Conservation (phyloP, 208 protist genomes). For the Leishmania turanica region DNA sequence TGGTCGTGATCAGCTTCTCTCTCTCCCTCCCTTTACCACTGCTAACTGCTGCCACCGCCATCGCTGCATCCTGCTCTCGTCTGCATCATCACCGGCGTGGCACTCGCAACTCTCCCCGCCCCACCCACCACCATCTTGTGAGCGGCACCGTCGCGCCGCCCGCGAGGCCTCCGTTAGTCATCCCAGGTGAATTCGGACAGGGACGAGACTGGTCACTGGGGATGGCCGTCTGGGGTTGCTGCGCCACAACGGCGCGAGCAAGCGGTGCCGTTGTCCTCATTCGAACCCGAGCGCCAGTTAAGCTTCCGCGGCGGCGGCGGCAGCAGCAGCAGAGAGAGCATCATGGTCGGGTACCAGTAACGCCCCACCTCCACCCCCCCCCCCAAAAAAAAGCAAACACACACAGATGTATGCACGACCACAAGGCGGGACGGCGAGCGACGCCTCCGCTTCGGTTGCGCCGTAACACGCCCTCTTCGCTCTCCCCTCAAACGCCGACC, state of each 20-base stretch:
- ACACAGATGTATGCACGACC: not conserved
- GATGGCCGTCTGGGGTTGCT: not conserved
- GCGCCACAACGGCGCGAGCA: not conserved
- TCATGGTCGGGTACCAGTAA: not conserved
- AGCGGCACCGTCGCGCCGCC: not conserved
- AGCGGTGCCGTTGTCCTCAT: not conserved
- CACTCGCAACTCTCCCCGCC: too few relatives aligned
- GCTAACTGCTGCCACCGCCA: too few relatives aligned
- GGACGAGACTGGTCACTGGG: not conserved
- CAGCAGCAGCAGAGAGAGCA: not conserved
- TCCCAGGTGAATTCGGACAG: too few relatives aligned
- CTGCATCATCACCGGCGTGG: too few relatives aligned
- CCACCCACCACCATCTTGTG: too few relatives aligned
- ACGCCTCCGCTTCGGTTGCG: not conserved
- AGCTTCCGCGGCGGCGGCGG: not conserved
- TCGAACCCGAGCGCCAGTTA: not conserved
- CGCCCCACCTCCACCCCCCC: not conserved
- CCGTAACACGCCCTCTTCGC: not conserved
- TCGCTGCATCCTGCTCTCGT: too few relatives aligned
- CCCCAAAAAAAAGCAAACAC: not conserved
- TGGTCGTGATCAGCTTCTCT: not conserved
- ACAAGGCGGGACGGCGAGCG: not conserved
- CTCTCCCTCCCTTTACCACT: too few relatives aligned
- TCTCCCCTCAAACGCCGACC: not conserved
- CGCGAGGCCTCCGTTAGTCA: too few relatives aligned